Base-by-base conservation (phyloP, 2,329 filamentous ascomycete genomes). In the Diaporthe humulicola region DNA sequence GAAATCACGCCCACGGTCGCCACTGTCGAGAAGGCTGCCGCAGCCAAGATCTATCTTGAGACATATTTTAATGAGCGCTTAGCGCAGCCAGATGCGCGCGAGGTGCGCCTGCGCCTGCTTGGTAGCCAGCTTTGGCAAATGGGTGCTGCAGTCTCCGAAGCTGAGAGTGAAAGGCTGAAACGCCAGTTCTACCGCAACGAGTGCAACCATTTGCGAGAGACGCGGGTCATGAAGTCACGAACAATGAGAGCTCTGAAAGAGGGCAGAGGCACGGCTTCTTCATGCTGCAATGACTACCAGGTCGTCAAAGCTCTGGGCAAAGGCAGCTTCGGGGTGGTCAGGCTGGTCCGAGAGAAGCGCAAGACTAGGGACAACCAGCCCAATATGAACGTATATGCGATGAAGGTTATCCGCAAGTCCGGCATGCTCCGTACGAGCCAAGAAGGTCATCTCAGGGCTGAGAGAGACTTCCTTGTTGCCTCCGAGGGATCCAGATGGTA, bases 381-480 rank as follows among this genome's bases (percentile, higher is more conserved):
- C 74, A 78, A 82, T 74, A 89, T 88, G 69, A 89, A 93, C 74
- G 91, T 98, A 0, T 98, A 93, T 82, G 97, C 97, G 19, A 98
- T 98, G 96, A 98, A 98, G 82, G 94, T 98, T 42, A 98, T 98
- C 78, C 92, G 94, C 74, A 99, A 99, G 82, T 95, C 95, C 0
- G 92, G 95, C 73, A 98, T 98, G 96, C 88, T 98, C 73, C 91
- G 93, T 17, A 97, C 95, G 75, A 93, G 93, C 77, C 97, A 98
- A 84, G 96, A 98, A 83, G 96, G 95, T 0, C 97, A 98, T 84
- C 84, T 99, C 28, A 92, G 95, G 48, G 96, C 96, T 0, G 96
- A 99, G 81, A 88, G 96, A 77, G 97, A 98, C 79, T 97, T 98
- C 77, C 88, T 99, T 10, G 95, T 98, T 36, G 92, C 93, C 8